Conservation (phyloP, 805 yeast genomes). For the Kazachstania bromeliacearum region DNA sequence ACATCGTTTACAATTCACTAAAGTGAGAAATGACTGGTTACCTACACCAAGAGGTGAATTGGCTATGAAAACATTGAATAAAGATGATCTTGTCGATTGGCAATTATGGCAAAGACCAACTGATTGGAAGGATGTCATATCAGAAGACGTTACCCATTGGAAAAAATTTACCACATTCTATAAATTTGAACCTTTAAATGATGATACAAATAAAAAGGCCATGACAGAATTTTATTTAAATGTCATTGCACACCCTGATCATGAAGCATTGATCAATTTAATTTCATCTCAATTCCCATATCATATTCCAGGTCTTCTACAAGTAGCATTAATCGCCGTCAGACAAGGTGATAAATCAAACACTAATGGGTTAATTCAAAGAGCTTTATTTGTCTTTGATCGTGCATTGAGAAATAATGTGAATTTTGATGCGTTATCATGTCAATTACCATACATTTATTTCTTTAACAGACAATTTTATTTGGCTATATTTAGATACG, state of each 20-base stretch:
- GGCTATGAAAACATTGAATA: slow-evolving; percentile 44
- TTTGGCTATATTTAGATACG: slow-evolving; percentile 61
- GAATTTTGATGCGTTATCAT: slow-evolving; percentile 42
- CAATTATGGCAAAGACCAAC: slow-evolving; percentile 30
- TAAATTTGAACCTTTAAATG: slow-evolving; percentile 35
- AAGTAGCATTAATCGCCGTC: slow-evolving; percentile 61
- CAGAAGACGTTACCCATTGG: slow-evolving; percentile 32
- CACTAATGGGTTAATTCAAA: slow-evolving; percentile 65
- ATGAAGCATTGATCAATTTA: slow-evolving; percentile 54
- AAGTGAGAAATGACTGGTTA: slow-evolving; percentile 71
- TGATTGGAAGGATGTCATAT: slow-evolving; percentile 45
- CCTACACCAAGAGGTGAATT: slow-evolving; percentile 59
- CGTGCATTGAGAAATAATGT: slow-evolving; percentile 57
- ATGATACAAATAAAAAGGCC: slow-evolving; percentile 30
- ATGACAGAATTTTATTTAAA: slow-evolving; percentile 49
- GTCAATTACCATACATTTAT: slow-evolving; percentile 66
- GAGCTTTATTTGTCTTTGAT: slow-evolving; percentile 72
- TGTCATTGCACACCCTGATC: slow-evolving; percentile 67
- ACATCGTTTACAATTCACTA: slow-evolving; percentile 57
- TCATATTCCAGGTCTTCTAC: slow-evolving; percentile 69
- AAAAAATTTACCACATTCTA: slow-evolving; percentile 44
- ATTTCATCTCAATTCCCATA: slow-evolving; percentile 54
- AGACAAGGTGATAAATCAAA: slow-evolving; percentile 67
- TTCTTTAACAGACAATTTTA: slow-evolving; percentile 73
- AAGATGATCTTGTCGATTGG: slow-evolving; percentile 33